Base-by-base conservation (phyloP, 2,329 filamentous ascomycete species). In the Cladosporium sp. region DNA sequence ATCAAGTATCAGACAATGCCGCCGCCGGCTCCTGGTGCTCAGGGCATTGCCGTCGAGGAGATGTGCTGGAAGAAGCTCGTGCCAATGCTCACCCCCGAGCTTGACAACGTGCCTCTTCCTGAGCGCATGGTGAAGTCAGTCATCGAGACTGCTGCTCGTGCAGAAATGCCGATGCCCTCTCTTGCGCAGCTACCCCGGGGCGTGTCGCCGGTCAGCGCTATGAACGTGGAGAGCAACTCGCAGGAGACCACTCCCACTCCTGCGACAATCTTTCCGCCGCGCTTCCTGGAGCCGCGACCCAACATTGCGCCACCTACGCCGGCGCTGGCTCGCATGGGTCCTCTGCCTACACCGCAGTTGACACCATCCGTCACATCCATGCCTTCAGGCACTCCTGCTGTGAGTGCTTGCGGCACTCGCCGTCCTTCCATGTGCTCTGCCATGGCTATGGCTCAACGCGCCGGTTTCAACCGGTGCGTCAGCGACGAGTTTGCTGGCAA, bases 1-100 rank as follows among this genome's bases (percentile, higher is more conserved):
- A 75, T 95, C 59, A 88, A 87, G 70, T 87, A 90, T 64, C 50
- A 53, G 37, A 53, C 50, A 6, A 91, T 87, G 11, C 87, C 89
- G 16, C 56, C 64, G 55, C 55, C 65, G 8, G 58, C 64, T 35
- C 60, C 65, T 37, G 60, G 68, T 64, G 62, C 59, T 16, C 54
- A 57, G 43, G 49, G 54, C 34, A 50, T 58, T 14, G 32, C 45
- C 3, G 46, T 54, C 11, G 53, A 49, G 13, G 54, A 53, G 7
- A 56, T 58, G 4, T 61, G 58, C 18, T 77, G 74, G 74, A 74
- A 70, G 60, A 61, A 68, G 18, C 70, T 83, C 53, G 74, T 84
- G 33, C 80, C 78, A 2, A 65, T 70, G 34, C 71, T 84, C 56
- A 82, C 79, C 13, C 78, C 80, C 10, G 78, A 81, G 55, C 67